phyloP scores from a whole-genome alignment of 495 filamentous ascomycete genomes.

The Astrothelium subdiscretum region DNA sequence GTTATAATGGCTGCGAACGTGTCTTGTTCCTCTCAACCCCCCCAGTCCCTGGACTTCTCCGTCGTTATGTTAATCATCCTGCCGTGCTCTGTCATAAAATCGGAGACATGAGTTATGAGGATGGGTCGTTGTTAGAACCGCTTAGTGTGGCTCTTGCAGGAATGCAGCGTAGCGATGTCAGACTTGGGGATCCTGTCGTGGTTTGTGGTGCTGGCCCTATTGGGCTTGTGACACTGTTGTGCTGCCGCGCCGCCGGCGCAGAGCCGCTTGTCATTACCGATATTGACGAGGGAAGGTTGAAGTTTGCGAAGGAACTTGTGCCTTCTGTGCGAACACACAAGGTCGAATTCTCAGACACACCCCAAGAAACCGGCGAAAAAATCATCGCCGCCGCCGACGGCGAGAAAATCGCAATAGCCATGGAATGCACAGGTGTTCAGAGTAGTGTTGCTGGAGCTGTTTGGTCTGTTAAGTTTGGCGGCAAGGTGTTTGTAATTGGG shows the following conservation, averaged over 20 bases:
- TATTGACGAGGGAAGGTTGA: slow-evolving; percentile 73
- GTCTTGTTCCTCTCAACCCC: slow-evolving; percentile 82
- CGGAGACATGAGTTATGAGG: slow-evolving; percentile 70
- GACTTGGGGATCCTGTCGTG: slow-evolving; percentile 70
- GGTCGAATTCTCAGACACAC: slow-evolving; percentile 50
- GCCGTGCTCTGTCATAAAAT: slow-evolving; percentile 92
- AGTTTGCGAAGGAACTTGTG: slow-evolving; percentile 69
- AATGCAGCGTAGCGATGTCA: slow-evolving; percentile 65
- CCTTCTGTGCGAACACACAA: slow-evolving; percentile 65
- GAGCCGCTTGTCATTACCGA: slow-evolving; percentile 84
- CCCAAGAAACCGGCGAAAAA: slow-evolving; percentile 57
- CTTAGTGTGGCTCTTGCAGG: slow-evolving; percentile 76
- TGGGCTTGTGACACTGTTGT: slow-evolving; percentile 73
- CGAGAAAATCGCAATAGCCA: slow-evolving; percentile 59
- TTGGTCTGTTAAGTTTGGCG: slow-evolving; percentile 80
- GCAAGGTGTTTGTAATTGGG: slow-evolving; percentile 87
- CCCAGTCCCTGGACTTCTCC: slow-evolving; percentile 74
- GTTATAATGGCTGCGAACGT: slow-evolving; percentile 83
- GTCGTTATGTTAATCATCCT: slow-evolving; percentile 86
- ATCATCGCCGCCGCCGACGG: slow-evolving; percentile 57
- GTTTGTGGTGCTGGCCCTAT: slow-evolving; percentile 89
- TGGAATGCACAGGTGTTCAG: slow-evolving; percentile 94
- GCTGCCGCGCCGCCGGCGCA: slow-evolving; percentile 70
- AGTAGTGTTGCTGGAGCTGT: slow-evolving; percentile 74
- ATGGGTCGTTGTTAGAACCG: slow-evolving; percentile 78